Percentiles rank a stretch among this genome's conserved stretches.
Conservation (phyloP, 345 rosid species). For the Populus deltoides region DNA sequence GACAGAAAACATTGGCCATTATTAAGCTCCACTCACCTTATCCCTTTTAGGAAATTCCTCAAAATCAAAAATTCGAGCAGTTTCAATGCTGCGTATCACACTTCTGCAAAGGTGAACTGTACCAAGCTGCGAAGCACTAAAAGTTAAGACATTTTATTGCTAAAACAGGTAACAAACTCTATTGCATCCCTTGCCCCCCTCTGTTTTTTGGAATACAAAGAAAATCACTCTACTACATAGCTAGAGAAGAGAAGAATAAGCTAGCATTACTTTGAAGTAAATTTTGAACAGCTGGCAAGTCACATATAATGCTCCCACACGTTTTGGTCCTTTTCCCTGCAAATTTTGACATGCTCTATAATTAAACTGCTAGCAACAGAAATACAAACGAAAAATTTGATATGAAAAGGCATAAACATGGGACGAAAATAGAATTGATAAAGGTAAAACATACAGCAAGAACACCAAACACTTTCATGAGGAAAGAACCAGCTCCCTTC, state of each 20-base stretch:
- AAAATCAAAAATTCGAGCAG: slow-evolving; percentile 92
- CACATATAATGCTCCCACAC: slow-evolving; percentile 90
- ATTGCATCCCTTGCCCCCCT: neutral
- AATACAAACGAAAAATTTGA: neutral
- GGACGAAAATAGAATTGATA: neutral
- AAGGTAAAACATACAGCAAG: slow-evolving; percentile 73
- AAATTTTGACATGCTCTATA: slow-evolving; percentile 10
- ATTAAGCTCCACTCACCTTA: slow-evolving; percentile 45
- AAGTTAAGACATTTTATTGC: neutral
- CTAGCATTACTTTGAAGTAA: slow-evolving; percentile 72
- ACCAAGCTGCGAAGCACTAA: slow-evolving; percentile 69
- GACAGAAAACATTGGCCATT: neutral
- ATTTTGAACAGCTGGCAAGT: slow-evolving; percentile 93
- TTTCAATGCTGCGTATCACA: slow-evolving; percentile 96
- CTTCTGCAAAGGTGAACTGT: slow-evolving; percentile 96
- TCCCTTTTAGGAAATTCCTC: slow-evolving; percentile 95
- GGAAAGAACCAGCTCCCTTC: slow-evolving; percentile 93
- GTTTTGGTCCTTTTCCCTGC: slow-evolving; percentile 92
- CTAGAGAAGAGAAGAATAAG: neutral
- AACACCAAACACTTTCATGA: slow-evolving; percentile 92
- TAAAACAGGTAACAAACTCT: neutral
- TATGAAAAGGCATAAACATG: neutral
- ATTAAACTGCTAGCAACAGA: slow-evolving; percentile 11
- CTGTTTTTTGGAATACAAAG: neutral
- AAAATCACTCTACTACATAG: neutral